These are phyloP conservation scores for Plasmodium fragile DNA, from an alignment of 169 alveolate genomes.

Conservation along the genomic window DNA sequence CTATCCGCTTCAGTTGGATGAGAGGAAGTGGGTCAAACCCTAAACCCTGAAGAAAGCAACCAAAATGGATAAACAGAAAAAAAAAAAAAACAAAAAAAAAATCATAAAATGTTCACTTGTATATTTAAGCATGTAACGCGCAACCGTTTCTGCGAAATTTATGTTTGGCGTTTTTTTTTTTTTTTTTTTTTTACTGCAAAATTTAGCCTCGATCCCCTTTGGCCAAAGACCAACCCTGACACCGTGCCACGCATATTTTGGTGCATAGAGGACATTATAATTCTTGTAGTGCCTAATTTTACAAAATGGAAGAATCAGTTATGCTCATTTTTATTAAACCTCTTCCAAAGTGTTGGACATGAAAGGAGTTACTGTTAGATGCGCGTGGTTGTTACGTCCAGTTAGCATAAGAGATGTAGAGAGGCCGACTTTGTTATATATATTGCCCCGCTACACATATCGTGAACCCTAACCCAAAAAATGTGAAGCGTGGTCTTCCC, in stretches of 20 bases:
- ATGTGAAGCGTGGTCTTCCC: neutral
- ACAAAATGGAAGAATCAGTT: neutral
- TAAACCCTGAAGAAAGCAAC: neutral
- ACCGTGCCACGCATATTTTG: neutral
- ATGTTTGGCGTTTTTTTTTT: too few species aligned
- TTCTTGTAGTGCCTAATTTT: neutral
- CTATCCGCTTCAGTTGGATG: neutral
- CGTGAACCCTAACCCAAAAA: neutral
- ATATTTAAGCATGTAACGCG: too few species aligned
- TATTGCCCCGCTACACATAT: neutral
- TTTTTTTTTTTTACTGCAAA: neutral
- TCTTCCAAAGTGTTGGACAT: neutral
- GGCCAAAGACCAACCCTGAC: neutral
- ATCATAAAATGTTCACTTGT: too few species aligned
- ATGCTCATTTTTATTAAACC: neutral
- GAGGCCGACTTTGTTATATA: neutral
- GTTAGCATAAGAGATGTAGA: neutral
- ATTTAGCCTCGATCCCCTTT: neutral
- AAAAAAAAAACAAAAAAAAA: neutral
- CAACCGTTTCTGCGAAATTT: too few species aligned
- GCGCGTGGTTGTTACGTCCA: neutral
- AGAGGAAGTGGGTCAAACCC: neutral
- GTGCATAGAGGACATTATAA: neutral
- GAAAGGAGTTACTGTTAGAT: neutral
- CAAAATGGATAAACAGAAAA: neutral